phyloP scores from a whole-genome alignment of 306 rosid genomes.

The Castanea crenata region DNA sequence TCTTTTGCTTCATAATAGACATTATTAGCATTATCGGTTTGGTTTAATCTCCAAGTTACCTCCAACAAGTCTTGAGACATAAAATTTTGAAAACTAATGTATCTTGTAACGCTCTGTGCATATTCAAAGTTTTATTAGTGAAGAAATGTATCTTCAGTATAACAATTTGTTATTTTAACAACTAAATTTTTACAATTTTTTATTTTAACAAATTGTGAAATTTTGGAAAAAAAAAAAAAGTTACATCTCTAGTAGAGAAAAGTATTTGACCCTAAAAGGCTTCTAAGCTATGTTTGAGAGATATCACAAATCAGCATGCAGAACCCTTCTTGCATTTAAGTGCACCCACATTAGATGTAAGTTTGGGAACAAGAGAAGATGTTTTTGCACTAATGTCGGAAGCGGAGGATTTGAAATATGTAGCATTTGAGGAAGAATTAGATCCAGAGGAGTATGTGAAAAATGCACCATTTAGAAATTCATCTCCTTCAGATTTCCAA shows the following conservation, averaged over 20 bases:
- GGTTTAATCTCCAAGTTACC: too few relatives aligned
- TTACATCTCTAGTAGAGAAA: conserved; percentile 22
- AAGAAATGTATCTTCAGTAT: too few relatives aligned
- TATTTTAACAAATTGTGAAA: too few relatives aligned
- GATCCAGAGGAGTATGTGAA: conserved; percentile 38
- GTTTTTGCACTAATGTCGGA: conserved; percentile 86
- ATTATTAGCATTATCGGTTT: too few relatives aligned
- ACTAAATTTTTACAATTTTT: too few relatives aligned
- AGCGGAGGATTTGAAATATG: conserved; percentile 24
- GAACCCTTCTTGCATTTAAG: conserved; percentile 74
- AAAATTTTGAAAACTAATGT: too few relatives aligned
- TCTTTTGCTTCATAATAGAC: too few relatives aligned
- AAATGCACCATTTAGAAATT: conserved; percentile 77
- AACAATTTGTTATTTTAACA: too few relatives aligned
- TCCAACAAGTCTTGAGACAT: too few relatives aligned
- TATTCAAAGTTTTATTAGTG: too few relatives aligned
- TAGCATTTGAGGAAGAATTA: too few relatives aligned
- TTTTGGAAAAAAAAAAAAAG: background rate
- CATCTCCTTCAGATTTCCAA: conserved; percentile 90
- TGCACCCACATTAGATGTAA: conserved; percentile 66
- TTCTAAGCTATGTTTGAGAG: conserved; percentile 27
- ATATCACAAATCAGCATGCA: conserved; percentile 59
- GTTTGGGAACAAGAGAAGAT: conserved; percentile 71
- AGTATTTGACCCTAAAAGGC: conserved; percentile 21
- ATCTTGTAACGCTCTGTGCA: too few relatives aligned